phyloP scores from a whole-genome alignment of 2,329 filamentous ascomycete species.

The Zymoseptoria pseudotritici region DNA sequence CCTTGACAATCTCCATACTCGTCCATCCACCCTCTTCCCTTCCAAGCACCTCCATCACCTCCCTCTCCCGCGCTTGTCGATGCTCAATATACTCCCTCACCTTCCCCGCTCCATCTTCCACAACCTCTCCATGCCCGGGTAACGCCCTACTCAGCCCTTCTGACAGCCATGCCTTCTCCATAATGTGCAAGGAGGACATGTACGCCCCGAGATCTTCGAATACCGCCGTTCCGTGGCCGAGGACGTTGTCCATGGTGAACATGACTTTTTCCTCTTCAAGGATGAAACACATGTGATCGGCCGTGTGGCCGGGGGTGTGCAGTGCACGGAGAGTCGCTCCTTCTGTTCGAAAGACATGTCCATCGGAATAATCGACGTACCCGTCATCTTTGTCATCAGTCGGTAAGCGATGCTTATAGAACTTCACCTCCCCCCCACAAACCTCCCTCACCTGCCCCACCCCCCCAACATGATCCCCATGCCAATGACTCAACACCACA shows the following conservation, averaged over 20 bases:
- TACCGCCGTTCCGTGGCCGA: conserved; percentile 73
- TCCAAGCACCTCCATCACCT: conserved; percentile 60
- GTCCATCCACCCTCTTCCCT: conserved; percentile 48
- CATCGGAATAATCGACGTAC: conserved; percentile 51
- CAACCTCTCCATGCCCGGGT: conserved; percentile 76
- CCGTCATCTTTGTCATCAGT: conserved; percentile 2
- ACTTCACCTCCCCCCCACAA: conserved; percentile 12
- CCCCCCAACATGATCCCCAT: conserved; percentile 76
- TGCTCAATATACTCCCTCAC: conserved; percentile 80
- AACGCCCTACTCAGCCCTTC: conserved; percentile 66
- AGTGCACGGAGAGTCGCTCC: conserved; percentile 62
- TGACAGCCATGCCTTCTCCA: conserved; percentile 49
- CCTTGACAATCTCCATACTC: conserved; percentile 74
- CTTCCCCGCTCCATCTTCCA: conserved; percentile 63
- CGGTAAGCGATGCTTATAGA: conserved; percentile 12
- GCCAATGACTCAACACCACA: conserved; percentile 84
- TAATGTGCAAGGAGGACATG: conserved; percentile 59
- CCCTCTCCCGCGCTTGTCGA: conserved; percentile 68
- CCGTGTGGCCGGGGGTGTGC: conserved; percentile 67
- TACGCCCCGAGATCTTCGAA: conserved; percentile 71
- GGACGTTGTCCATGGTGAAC: conserved; percentile 83
- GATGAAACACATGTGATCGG: conserved; percentile 69
- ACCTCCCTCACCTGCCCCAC: conserved; percentile 61
- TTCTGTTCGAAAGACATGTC: conserved; percentile 48
- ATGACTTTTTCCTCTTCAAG: conserved; percentile 71